Evolutionary conservation across 2,329 filamentous ascomycete genomes (phyloP), one percentile per base, ranked within the genome.

Genomic region (Fusarium cicatricum): DNA sequence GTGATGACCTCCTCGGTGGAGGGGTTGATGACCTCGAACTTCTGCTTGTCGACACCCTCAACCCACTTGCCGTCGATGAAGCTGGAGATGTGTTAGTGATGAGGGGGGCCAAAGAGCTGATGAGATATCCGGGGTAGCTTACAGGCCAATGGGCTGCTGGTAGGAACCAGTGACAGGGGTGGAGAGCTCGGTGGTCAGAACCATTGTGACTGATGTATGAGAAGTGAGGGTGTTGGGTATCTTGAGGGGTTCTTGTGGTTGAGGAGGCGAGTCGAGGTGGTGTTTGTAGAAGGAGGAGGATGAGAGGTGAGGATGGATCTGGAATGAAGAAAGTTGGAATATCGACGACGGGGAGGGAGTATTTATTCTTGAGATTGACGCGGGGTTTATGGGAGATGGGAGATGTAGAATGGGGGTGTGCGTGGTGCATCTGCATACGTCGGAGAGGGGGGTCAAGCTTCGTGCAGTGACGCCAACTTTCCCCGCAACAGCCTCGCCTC

Each of bases 21-120:
- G 56, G 92, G 92, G 85, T 96, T 96, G 83, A 95, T 89, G 76
- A 92, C 90, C 79, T 97, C 92, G 72, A 97, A 95, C 66, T 89
- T 92, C 85, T 91, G 89, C 80, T 92, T 92, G 69, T 96, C 91
- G 62, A 90, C 87, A 74, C 87, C 83, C 70, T 77, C 75, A 64
- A 96, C 86, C 80, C 89, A 97, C 78, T 97, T 90, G 77, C 94
- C 93, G 85, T 95, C 93, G 85, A 96, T 95, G 84, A 91, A 95
- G 58, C 89, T 91, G 70, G 10, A 16, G 17, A 42, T 7, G 8
- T 38, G 58, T 74, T 64, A 72, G 69, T 40, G 29, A 29, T 26
- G 14, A 3, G 45, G 21, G 36, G 52, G n/a, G n/a, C n/a, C 17
- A 8, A 38, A 34, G 31, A 12, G 17, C 46, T 16, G 17, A 15